Base-by-base conservation (phyloP, 805 yeast genomes). In the Suhomyces pyralidae region DNA sequence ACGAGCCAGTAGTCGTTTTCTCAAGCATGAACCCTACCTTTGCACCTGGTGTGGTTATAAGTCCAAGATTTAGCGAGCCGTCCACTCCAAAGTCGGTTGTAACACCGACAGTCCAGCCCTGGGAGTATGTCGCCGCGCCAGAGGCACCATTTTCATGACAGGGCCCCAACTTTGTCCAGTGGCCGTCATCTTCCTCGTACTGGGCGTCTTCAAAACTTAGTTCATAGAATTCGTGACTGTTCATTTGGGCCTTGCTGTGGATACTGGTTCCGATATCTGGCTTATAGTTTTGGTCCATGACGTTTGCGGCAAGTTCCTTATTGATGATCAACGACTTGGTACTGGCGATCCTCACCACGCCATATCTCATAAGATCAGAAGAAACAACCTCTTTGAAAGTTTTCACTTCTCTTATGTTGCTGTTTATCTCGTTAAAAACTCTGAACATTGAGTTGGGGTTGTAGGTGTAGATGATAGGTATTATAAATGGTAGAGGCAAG, bases 341-440 rank as follows among this genome's bases (percentile, higher is more conserved):
- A 15, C 14, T 12, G 3, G 26, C 28, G 7, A 50, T 22, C 12
- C 28, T 40, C 14, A 52, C 45, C 1, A 52, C 24, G 40, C 74
- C 74, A 53, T 68, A 78, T 53, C 67, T 68, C 8, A 68, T 65
- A 55, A 80, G 63, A 58, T 78, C 82, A 43, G 76, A 78, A 22
- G 77, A 75, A 2, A 14, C 32, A 26, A 55, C 12, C 20, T 55
- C 53, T 10, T 25, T 38, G 7, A 45, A n/a, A 10, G 14, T 40
- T 10, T 44, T 25, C 5, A 55, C 45, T 17, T 36, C 19, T 10
- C 10, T 22, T 25, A 55, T 38, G n/a, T 36, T 34, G 10, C 28
- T 32, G 3, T 20, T 15, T 54, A 90, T 71, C 1, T 78, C 69
- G 36, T 77, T 70, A 63, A 90, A 90, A 42, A 90, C 82, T 45